phyloP scores from a whole-genome alignment of 352 stramenopile genomes.

The Thraustochytrium striatum region DNA sequence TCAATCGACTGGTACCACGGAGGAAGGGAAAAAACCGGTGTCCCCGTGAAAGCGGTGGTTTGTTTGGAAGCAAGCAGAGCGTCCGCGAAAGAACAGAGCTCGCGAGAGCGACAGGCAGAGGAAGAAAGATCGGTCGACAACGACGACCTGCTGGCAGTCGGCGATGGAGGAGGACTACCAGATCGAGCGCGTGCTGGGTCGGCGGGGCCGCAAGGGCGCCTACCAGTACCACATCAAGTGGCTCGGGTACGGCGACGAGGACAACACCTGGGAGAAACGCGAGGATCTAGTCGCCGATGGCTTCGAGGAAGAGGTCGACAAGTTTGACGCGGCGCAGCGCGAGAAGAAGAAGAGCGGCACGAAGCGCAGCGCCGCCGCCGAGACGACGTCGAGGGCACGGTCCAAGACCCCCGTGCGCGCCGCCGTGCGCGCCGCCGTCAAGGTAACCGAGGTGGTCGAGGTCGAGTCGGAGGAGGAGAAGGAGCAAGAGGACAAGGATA shows the following conservation, averaged over 20 bases:
- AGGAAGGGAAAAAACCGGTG: too few species aligned
- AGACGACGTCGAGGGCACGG: not conserved
- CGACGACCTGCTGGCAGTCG: too few species aligned
- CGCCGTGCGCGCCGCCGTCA: not conserved
- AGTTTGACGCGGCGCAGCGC: not conserved
- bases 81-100: too few species aligned
- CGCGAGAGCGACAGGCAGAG: too few species aligned
- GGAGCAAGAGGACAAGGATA: not conserved
- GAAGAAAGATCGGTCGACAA: too few species aligned
- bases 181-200: too few species aligned
- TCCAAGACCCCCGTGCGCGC: constrained; percentile 31
- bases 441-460: not conserved
- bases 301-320: constrained; percentile 3
- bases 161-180: too few species aligned
- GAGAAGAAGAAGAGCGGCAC: not conserved
- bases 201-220: too few species aligned
- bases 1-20: too few species aligned
- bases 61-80: too few species aligned
- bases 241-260: constrained; percentile 8
- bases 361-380: not conserved
- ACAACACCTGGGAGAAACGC: constrained; percentile 39
- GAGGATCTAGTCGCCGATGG: constrained; percentile 32
- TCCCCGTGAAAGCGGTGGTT: too few species aligned
- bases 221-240: constrained; percentile 42
- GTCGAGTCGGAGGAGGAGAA: not conserved